phyloP scores from a whole-genome alignment of 805 yeast species.

The Allodekkera sacchari region DNA sequence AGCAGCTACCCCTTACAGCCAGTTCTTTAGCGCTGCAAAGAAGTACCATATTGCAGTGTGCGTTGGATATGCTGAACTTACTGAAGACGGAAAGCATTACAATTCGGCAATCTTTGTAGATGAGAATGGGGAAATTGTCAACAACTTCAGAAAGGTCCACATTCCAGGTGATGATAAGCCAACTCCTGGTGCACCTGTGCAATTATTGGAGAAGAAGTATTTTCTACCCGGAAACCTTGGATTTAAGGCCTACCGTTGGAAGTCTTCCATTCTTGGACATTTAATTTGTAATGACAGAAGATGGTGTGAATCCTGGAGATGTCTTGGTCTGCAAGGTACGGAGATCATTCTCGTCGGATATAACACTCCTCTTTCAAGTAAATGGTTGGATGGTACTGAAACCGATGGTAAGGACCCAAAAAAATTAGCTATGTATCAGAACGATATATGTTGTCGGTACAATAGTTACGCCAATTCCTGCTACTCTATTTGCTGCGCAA shows the following conservation, averaged over 20 bases:
- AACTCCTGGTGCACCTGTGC: constrained; percentile 22
- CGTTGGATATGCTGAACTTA: constrained; percentile 31
- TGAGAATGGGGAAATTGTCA: constrained; percentile 23
- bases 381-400: constrained; percentile 23
- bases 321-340: constrained; percentile 31
- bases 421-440: constrained; percentile 24
- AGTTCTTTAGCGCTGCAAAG: constrained; percentile 29
- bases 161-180: constrained; percentile 31
- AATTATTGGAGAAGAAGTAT: constrained; percentile 31
- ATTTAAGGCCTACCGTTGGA: constrained; percentile 25
- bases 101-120: constrained; percentile 27
- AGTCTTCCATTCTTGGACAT: constrained; percentile 29
- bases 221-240: constrained; percentile 31
- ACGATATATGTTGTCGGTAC: constrained; percentile 26
- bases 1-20: constrained; percentile 16
- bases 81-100: constrained; percentile 30
- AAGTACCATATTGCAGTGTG: constrained; percentile 22
- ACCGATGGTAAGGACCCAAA: too few relatives aligned
- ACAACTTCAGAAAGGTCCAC: constrained; percentile 30
- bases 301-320: constrained; percentile 35
- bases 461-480: constrained; percentile 28
- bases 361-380: constrained; percentile 29
- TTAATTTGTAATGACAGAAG: constrained; percentile 33
- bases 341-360: constrained; percentile 29
- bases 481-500: constrained; percentile 28